Conservation (phyloP, 805 yeast genomes). For the Pichia membranifaciens region DNA sequence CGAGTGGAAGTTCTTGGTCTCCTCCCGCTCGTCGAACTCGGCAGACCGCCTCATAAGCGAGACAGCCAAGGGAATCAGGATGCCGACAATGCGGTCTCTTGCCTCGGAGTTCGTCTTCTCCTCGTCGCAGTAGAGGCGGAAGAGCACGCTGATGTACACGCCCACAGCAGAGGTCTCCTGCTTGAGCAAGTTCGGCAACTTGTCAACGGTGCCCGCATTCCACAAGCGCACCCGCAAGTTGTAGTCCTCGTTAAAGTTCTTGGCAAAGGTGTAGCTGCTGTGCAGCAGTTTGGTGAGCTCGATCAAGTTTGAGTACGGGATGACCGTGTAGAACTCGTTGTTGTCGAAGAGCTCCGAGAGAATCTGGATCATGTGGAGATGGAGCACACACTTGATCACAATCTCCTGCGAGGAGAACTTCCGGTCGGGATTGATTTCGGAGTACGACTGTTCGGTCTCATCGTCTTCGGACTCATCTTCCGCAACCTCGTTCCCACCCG, state of each 20-base stretch:
- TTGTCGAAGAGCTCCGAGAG: slow-evolving; percentile 72
- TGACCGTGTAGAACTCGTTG: slow-evolving; percentile 57
- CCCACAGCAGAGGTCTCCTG: slow-evolving; percentile 92
- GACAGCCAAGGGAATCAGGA: slow-evolving; percentile 63
- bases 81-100: slow-evolving; percentile 46
- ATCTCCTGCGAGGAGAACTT: slow-evolving; percentile 51
- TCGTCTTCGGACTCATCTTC: slow-evolving; percentile 17
- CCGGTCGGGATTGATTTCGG: slow-evolving; percentile 17
- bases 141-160: slow-evolving; percentile 73
- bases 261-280: slow-evolving; percentile 74
- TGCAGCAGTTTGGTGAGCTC: slow-evolving; percentile 55
- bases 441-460: slow-evolving; percentile 8
- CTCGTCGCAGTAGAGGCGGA: slow-evolving; percentile 69
- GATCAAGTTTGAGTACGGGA: slow-evolving; percentile 63
- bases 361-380: slow-evolving; percentile 80
- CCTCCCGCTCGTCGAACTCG: slow-evolving; percentile 70
- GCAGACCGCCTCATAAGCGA: slow-evolving; percentile 66
- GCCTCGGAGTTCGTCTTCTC: slow-evolving; percentile 42
- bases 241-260: slow-evolving; percentile 81
- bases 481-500: slow-evolving; percentile 12
- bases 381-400: slow-evolving; percentile 89
- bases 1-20: slow-evolving; percentile 69
- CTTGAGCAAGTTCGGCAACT: slow-evolving; percentile 82
- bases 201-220: slow-evolving; percentile 88
- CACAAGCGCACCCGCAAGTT: slow-evolving; percentile 82